Conservation (phyloP, 1,284 basidiomycete species). For the Garcileccinum viscosum region DNA sequence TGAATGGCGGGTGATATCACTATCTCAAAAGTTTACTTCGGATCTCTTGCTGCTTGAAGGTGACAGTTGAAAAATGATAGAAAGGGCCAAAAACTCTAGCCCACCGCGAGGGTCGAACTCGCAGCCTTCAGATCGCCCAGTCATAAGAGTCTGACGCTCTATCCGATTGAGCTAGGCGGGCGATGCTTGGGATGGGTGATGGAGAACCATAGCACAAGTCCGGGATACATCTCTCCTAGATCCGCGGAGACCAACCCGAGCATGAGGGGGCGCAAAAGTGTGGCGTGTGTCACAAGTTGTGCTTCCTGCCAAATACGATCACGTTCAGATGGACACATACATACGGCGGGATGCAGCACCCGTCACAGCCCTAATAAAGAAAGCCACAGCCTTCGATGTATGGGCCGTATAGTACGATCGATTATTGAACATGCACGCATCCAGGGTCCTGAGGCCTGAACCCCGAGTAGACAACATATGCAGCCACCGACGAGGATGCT, state of each 20-base stretch:
- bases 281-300: slow-evolving; percentile 23
- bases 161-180: slow-evolving; percentile 88
- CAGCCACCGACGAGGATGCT: not conserved
- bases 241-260: not conserved
- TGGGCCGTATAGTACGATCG: slow-evolving; percentile 5
- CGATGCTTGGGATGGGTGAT: slow-evolving; percentile 23
- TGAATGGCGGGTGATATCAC: not conserved
- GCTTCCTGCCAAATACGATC: slow-evolving; percentile 19
- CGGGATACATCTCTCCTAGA: not conserved
- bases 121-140: slow-evolving; percentile 80
- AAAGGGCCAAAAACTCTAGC: slow-evolving; percentile 37
- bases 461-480: slow-evolving; percentile 10
- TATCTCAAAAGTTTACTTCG: not conserved
- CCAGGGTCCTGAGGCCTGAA: slow-evolving; percentile 32
- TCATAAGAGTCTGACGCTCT: slow-evolving; percentile 79
- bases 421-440: slow-evolving; percentile 31
- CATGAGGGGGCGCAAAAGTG: slow-evolving; percentile 37
- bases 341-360: slow-evolving; percentile 23
- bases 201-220: not conserved
- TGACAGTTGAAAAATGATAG: not conserved
- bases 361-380: slow-evolving; percentile 22
- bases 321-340: slow-evolving; percentile 2
- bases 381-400: slow-evolving; percentile 22
- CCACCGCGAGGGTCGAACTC: slow-evolving; percentile 92
- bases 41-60: not conserved